Evolutionary conservation across 2,329 filamentous ascomycete species (phyloP).

Genomic region (Pseudocercospora vitis): DNA sequence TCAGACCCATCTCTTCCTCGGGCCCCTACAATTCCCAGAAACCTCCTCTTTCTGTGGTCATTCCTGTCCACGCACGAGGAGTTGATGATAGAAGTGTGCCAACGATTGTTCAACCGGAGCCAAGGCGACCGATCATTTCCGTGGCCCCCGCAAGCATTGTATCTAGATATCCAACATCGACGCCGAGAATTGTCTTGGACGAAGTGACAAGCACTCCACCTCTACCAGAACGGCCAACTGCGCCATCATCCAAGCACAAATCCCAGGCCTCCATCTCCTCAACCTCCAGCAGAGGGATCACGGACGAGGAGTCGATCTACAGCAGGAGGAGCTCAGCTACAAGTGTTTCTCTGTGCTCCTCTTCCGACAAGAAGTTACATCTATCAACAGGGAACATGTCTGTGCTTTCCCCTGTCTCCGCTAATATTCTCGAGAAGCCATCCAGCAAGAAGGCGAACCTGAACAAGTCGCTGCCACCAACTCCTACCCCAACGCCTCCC

Average conservation of each 20-base stretch:
- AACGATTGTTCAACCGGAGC: conserved; percentile 18
- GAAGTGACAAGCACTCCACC: conserved; percentile 6
- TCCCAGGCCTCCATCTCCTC: conserved; percentile 30
- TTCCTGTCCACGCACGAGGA: conserved; percentile 20
- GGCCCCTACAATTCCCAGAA: conserved; percentile 8
- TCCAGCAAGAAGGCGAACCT: conserved; percentile 13
- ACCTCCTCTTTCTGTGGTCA: conserved; percentile 28
- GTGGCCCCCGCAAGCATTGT: conserved; percentile 22
- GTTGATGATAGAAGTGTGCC: conserved; percentile 13
- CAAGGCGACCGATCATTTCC: conserved; percentile 15
- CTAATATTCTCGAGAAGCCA: conserved; percentile 14
- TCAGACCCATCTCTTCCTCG: conserved; percentile 13
- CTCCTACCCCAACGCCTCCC: conserved; percentile 12
- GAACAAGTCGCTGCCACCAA: conserved; percentile 23
- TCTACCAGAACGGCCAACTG: conserved; percentile 1
- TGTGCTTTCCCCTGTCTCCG: conserved; percentile 12
- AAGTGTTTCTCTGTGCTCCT: conserved; percentile 22
- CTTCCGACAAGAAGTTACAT: conserved; percentile 13
- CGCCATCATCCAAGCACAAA: conserved; percentile 9
- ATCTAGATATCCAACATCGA: conserved; percentile 21
- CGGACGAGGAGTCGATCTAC: conserved; percentile 41
- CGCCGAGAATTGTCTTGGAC: conserved; percentile 20
- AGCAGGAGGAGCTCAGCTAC: conserved; percentile 40
- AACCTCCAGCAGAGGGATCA: conserved; percentile 39
- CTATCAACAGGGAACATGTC: conserved; percentile 14